Evolutionary conservation across 106 monocot species (phyloP), one percentile per base, ranked within the genome.

Genomic region (Acorus gramineus): DNA sequence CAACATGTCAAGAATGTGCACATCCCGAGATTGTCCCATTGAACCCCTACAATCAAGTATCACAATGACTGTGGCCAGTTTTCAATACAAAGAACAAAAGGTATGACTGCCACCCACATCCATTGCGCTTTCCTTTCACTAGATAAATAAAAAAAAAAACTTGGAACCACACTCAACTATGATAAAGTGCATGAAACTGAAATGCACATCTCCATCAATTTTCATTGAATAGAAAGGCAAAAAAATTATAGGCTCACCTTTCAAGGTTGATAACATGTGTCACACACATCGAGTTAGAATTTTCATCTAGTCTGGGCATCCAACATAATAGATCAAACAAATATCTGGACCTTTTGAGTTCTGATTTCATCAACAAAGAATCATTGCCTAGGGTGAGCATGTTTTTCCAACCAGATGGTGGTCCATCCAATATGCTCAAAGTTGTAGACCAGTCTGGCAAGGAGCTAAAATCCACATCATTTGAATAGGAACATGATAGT

Each of bases 201-300:
- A 28, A 28, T 28, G 28, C 28, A 28, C 28, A 28, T 28, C 28
- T 28, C 28, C 28, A 28, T 28, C 28, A 28, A 28, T 28, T 28
- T 28, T 28, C 28, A 28, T 28, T 28, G 28, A 28, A 28, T 28
- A 28, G 28, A 28, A 28, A 28, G 1, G 28, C 28, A 28, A 28
- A 0, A 28, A 28, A 28, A 28, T 1, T 28, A 28, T 28, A 28
- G 28, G 28, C 66, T 71, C 69, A 84, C 90, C 80, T 84, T 81
- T 91, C 90, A 67, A 91, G 70, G 62, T 91, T 76, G 52, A 91
- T 64, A 55, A 81, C 66, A 62, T 79, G 77, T 28, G 73, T 64
- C 60, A 77, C 65, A 76, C 76, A 72, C 11, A 42, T 53, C 60
- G 57, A 46, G 62, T 70, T 74, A 55, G 64, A 14, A 67, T 71